phyloP scores from a whole-genome alignment of 2,329 filamentous ascomycete species.

The Ophiostoma sp. region DNA sequence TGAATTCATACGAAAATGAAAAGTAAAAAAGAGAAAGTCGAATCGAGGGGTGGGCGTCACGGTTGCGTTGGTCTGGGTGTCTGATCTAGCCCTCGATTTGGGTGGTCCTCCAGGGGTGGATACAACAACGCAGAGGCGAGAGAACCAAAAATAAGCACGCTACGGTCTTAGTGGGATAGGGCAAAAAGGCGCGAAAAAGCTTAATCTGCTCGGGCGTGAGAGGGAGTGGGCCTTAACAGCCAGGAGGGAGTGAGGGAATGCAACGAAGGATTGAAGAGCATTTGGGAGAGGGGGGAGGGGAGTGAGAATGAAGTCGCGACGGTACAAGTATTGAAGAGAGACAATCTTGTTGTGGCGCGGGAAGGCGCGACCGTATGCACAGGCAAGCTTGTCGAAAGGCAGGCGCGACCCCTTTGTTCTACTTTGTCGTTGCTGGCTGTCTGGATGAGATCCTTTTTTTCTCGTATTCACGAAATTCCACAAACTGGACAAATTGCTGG shows the following conservation, averaged over 20 bases:
- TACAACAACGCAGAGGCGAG: background rate
- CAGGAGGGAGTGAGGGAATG: too few relatives aligned
- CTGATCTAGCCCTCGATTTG: too few relatives aligned
- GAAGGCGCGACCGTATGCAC: background rate
- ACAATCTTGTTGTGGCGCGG: background rate
- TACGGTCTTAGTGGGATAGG: background rate
- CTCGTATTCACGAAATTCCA: slow-evolving; percentile 9
- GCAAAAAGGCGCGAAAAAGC: background rate
- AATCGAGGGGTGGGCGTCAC: background rate
- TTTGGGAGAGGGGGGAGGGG: too few relatives aligned
- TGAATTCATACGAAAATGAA: background rate
- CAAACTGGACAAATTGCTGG: background rate
- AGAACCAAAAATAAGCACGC: background rate
- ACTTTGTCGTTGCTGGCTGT: background rate
- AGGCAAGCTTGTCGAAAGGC: background rate
- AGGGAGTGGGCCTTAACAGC: background rate
- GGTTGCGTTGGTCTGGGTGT: background rate
- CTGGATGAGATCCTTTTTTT: background rate
- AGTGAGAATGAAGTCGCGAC: too few relatives aligned
- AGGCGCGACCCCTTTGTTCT: slow-evolving; percentile 13
- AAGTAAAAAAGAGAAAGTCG: background rate
- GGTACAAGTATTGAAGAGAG: too few relatives aligned
- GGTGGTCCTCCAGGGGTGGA: background rate
- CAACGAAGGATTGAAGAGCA: background rate
- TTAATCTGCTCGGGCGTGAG: background rate